A percentile compares a stretch with the other conserved stretches of the same genome.
These are phyloP conservation scores for Ogataea ramenticola DNA, from an alignment of 805 yeast genomes.

Conservation along the genomic window DNA sequence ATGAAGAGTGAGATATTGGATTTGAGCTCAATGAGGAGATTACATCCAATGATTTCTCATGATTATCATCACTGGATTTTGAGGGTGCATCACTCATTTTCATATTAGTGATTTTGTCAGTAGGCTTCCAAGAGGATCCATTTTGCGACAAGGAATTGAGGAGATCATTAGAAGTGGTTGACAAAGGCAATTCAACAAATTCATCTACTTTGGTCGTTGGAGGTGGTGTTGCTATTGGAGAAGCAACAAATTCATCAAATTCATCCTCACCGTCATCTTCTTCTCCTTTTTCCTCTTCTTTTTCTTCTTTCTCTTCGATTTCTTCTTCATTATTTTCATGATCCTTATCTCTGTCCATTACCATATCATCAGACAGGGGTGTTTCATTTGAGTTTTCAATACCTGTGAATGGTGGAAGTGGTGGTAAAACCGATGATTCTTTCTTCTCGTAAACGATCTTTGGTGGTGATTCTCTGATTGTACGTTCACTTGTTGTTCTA, in stretches of 20 bases:
- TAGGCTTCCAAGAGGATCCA: neutral
- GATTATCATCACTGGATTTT: neutral
- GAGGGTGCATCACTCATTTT: neutral
- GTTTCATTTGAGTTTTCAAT: neutral
- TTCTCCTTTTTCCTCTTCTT: neutral
- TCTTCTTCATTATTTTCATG: too few species aligned
- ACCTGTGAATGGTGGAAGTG: too few species aligned
- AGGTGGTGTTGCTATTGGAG: slow-evolving; percentile 2
- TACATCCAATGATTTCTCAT: neutral
- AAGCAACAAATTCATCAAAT: slow-evolving; percentile 9
- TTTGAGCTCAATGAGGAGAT: neutral
- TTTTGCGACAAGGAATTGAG: too few species aligned
- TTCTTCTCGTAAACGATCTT: too few species aligned
- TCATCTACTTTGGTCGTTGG: neutral
- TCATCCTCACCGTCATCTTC: slow-evolving; percentile 4
- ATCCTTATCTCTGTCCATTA: too few species aligned
- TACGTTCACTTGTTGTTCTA: too few species aligned
- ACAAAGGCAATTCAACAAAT: neutral
- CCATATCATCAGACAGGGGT: too few species aligned
- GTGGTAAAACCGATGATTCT: too few species aligned
- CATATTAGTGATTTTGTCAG: neutral
- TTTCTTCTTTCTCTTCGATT: too few species aligned
- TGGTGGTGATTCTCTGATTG: too few species aligned
- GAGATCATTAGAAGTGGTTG: too few species aligned
- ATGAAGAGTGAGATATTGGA: neutral